These are phyloP conservation scores for Nemania diffusa DNA, from an alignment of 2,329 filamentous ascomycete genomes.

Conservation along the genomic window DNA sequence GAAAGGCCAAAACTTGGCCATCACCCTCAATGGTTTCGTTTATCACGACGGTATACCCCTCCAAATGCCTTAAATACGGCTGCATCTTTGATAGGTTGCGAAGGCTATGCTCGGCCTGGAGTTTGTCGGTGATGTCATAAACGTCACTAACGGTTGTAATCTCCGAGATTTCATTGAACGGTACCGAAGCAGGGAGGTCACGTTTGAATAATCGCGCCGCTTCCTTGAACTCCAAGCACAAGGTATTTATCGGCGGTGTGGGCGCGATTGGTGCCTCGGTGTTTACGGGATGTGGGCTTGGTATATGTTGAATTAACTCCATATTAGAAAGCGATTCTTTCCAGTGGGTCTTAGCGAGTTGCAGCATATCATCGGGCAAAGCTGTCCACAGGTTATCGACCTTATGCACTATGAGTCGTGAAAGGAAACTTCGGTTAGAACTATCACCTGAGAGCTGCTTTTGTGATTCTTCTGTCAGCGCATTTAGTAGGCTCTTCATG, in stretches of 20 bases:
- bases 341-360: not conserved
- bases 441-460: not conserved
- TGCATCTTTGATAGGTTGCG: constrained; percentile 48
- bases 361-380: not conserved
- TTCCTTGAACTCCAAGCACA: not conserved
- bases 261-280: not conserved
- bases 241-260: not conserved
- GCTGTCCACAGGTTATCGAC: not conserved
- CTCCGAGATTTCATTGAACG: constrained; percentile 22
- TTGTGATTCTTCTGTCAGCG: not conserved
- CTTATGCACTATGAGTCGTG: not conserved
- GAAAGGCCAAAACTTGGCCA: constrained; percentile 49
- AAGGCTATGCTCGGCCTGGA: constrained; percentile 50
- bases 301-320: not conserved
- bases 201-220: not conserved
- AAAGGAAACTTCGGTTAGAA: not conserved
- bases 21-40: constrained; percentile 49
- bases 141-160: constrained; percentile 48
- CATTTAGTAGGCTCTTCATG: not conserved
- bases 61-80: constrained; percentile 47
- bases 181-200: not conserved
- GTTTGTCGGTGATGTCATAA: constrained; percentile 48
- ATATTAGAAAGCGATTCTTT: not conserved
- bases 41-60: constrained; percentile 44
- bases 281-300: not conserved